A percentile compares a stretch with the other conserved stretches of the same genome.
Evolutionary conservation across 768 basidiomycete species (phyloP).

Genomic region (Filobasidium floriforme): DNA sequence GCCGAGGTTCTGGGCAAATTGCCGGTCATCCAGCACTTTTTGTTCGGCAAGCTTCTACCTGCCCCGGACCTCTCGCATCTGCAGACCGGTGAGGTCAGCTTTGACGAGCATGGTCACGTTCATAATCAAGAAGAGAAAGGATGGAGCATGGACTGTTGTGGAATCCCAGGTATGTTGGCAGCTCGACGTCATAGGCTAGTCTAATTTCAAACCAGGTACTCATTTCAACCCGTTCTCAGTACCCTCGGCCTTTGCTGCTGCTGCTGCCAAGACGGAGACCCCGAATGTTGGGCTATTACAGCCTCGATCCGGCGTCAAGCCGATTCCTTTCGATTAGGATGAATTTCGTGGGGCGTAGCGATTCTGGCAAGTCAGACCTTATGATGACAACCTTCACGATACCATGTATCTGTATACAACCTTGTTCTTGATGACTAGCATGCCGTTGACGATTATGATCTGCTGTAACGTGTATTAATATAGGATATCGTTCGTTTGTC

Average conservation of each 20-base stretch:
- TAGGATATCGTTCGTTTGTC: no score
- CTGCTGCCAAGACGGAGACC: slow-evolving; percentile 17
- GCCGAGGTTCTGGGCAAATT: slow-evolving; percentile 93
- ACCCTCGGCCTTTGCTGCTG: slow-evolving; percentile 41
- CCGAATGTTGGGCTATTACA: slow-evolving; percentile 19
- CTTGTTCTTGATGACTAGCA: no score
- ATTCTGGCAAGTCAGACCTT: no score
- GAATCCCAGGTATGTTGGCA: slow-evolving; percentile 38
- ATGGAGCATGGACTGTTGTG: slow-evolving; percentile 45
- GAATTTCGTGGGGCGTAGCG: no score
- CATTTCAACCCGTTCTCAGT: slow-evolving; percentile 24
- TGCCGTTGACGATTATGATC: no score
- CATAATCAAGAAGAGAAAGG: slow-evolving; percentile 37
- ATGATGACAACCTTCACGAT: no score
- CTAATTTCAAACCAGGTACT: neutral
- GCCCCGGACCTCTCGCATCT: slow-evolving; percentile 29
- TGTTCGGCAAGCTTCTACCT: slow-evolving; percentile 72
- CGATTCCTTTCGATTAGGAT: slow-evolving; percentile 41
- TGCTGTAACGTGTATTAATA: no score
- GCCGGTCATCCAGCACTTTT: slow-evolving; percentile 91
- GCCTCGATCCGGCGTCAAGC: slow-evolving; percentile 37
- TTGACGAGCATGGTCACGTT: slow-evolving; percentile 33
- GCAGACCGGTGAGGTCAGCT: slow-evolving; percentile 27
- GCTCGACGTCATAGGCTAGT: no score
- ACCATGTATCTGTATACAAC: no score